Conservation (phyloP, 106 monocot species). For the Hemerocallis citrina region DNA sequence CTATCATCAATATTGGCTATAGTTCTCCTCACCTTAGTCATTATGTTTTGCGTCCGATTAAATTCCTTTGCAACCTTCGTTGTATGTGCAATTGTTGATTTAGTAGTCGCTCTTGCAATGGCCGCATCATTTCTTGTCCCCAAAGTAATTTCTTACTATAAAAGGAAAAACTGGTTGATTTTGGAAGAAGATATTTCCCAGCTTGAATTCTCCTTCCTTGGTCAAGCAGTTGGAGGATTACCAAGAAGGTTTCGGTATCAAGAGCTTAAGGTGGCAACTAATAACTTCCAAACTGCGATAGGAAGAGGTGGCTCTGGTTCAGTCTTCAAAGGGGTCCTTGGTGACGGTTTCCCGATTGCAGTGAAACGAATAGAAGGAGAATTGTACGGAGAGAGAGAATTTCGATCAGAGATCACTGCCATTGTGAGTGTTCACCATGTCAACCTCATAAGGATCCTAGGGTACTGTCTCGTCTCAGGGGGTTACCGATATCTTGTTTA, state of each 20-base stretch:
- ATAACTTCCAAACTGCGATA: slow-evolving; percentile 29
- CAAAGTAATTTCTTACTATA: too few relatives aligned
- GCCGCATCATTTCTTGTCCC: background rate
- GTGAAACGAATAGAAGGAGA: slow-evolving; percentile 49
- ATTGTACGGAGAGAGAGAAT: slow-evolving; percentile 38
- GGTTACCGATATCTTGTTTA: slow-evolving; percentile 35
- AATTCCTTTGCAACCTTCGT: background rate
- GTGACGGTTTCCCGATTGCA: slow-evolving; percentile 50
- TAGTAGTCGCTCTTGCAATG: background rate
- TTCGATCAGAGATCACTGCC: slow-evolving; percentile 39
- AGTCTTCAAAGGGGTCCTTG: slow-evolving; percentile 60
- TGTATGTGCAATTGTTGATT: background rate
- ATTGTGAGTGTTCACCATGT: slow-evolving; percentile 48
- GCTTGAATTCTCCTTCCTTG: slow-evolving; percentile 17
- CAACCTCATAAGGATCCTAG: slow-evolving; percentile 64
- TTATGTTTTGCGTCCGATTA: background rate
- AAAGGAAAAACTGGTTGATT: too few relatives aligned
- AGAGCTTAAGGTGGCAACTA: slow-evolving; percentile 42
- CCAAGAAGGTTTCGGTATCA: slow-evolving; percentile 29
- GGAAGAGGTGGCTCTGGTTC: slow-evolving; percentile 53
- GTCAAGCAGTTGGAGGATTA: slow-evolving; percentile 40
- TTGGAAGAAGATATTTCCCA: too few relatives aligned
- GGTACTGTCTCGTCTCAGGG: slow-evolving; percentile 45
- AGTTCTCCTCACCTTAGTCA: background rate
- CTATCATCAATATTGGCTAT: background rate